Conservation (phyloP, 805 yeast genomes). For the Saccharomycodes ludwigii region DNA sequence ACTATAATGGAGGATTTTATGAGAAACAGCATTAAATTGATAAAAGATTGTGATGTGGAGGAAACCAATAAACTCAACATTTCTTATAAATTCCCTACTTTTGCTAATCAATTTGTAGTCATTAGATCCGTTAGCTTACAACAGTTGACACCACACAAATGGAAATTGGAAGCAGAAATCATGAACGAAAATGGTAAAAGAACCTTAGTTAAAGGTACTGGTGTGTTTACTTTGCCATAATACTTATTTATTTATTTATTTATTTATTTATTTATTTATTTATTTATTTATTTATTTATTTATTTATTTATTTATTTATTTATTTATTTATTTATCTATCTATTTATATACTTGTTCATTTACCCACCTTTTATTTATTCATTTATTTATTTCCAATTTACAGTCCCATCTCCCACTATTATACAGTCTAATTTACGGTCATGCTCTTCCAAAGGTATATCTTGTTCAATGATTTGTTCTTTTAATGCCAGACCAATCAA, state of each 20-base stretch:
- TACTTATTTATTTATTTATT: background rate
- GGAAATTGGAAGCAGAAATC: conserved; percentile 34
- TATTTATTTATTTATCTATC: conserved; percentile 32
- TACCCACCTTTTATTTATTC: conserved; percentile 37
- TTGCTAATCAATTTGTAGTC: conserved; percentile 66
- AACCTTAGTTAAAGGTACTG: conserved; percentile 44
- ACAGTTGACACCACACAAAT: conserved; percentile 18
- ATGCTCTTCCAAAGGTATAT: conserved; percentile 15
- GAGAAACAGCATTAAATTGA: conserved; percentile 38
- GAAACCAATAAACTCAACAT: conserved; percentile 28
- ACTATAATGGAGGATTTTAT: conserved; percentile 68
- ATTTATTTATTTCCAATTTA: conserved; percentile 8
- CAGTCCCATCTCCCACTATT: conserved; percentile 18
- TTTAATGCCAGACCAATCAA: conserved; percentile 20
- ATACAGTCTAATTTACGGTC: conserved; percentile 21
- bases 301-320: conserved; percentile 1
- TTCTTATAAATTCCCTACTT: conserved; percentile 57
- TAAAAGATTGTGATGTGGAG: conserved; percentile 19
- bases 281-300: background rate
- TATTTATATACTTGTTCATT: conserved; percentile 54
- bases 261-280: background rate
- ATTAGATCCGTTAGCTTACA: conserved; percentile 38
- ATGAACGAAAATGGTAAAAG: conserved; percentile 38
- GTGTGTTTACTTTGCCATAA: conserved; percentile 14
- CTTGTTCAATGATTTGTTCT: conserved; percentile 15